phyloP scores from a whole-genome alignment of 305 asterid species.

The Caryopteris hybrid region DNA sequence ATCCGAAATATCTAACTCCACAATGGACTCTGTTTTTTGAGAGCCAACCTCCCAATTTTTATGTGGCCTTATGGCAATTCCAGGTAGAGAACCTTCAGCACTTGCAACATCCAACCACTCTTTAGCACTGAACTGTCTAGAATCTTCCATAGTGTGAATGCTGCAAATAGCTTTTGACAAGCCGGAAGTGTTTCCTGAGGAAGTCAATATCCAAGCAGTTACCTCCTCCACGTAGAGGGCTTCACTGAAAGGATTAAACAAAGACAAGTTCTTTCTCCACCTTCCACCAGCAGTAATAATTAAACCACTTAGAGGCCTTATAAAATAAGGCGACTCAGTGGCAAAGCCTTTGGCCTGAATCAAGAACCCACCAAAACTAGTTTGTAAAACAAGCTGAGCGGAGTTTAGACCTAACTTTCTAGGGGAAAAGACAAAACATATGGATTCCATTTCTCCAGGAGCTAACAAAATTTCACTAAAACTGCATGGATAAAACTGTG shows the following conservation, averaged over 20 bases:
- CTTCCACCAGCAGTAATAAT: conserved; percentile 57
- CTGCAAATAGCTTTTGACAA: conserved; percentile 52
- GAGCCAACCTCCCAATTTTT: conserved; percentile 71
- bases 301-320: conserved; percentile 44
- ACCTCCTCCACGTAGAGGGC: conserved; percentile 72
- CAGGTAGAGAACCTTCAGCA: conserved; percentile 38
- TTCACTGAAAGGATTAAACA: conserved; percentile 76
- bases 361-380: conserved; percentile 82
- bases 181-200: conserved; percentile 44
- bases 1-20: conserved; percentile 62
- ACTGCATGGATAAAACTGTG: conserved; percentile 83
- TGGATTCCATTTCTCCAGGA: conserved; percentile 65
- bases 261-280: conserved; percentile 68
- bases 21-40: conserved; percentile 41
- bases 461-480: conserved; percentile 55
- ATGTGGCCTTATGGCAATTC: conserved; percentile 53
- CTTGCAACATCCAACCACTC: conserved; percentile 54
- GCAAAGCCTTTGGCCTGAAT: conserved; percentile 73
- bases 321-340: conserved; percentile 63
- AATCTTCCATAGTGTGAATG: conserved; percentile 26
- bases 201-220: conserved; percentile 67
- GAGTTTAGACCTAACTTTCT: conserved; percentile 54
- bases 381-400: conserved; percentile 72
- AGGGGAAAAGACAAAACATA: conserved; percentile 72
- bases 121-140: conserved; percentile 30